A percentile compares a stretch with the other conserved stretches of the same genome.
Evolutionary conservation across 768 basidiomycete genomes (phyloP).

Genomic region (Kwoniella shandongensis): DNA sequence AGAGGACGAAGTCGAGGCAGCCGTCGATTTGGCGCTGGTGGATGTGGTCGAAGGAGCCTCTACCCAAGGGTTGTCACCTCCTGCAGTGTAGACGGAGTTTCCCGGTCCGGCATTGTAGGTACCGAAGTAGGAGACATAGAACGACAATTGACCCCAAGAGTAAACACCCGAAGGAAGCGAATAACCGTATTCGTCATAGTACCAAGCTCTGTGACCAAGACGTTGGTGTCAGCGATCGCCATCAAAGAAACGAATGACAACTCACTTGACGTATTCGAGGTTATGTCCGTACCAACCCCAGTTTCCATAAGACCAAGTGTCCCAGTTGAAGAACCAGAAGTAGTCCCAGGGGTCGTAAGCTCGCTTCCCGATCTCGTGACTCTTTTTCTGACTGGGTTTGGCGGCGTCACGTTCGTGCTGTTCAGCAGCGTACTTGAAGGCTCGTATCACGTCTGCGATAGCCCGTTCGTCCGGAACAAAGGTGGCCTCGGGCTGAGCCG

Average conservation of each 20-base stretch:
- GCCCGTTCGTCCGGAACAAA: background rate
- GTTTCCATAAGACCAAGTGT: slow-evolving; percentile 4
- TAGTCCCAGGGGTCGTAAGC: slow-evolving; percentile 24
- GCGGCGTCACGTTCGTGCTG: too few relatives aligned
- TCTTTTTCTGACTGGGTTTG: background rate
- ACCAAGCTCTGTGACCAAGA: slow-evolving; percentile 12
- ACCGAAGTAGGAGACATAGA: slow-evolving; percentile 26
- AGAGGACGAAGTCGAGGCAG: slow-evolving; percentile 1
- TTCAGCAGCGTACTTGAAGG: background rate
- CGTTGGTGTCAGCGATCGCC: background rate
- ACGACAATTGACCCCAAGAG: slow-evolving; percentile 20
- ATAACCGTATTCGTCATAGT: slow-evolving; percentile 22
- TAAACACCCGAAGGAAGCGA: slow-evolving; percentile 19
- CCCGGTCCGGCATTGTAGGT: slow-evolving; percentile 14
- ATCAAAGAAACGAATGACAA: background rate
- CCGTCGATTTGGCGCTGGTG: slow-evolving; percentile 3
- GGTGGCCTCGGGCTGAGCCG: slow-evolving; percentile 2
- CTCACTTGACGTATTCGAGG: slow-evolving; percentile 29
- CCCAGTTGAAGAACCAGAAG: slow-evolving; percentile 23
- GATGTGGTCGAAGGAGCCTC: slow-evolving; percentile 4
- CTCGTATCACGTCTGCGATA: background rate
- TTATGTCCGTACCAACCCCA: slow-evolving; percentile 30
- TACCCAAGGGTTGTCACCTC: slow-evolving; percentile 26
- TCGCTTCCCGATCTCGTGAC: background rate
- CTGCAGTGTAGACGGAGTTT: slow-evolving; percentile 10